Percentiles rank a stretch among this genome's conserved stretches.
Conservation (phyloP, 306 rosid genomes). For the Abrus pulchellus region DNA sequence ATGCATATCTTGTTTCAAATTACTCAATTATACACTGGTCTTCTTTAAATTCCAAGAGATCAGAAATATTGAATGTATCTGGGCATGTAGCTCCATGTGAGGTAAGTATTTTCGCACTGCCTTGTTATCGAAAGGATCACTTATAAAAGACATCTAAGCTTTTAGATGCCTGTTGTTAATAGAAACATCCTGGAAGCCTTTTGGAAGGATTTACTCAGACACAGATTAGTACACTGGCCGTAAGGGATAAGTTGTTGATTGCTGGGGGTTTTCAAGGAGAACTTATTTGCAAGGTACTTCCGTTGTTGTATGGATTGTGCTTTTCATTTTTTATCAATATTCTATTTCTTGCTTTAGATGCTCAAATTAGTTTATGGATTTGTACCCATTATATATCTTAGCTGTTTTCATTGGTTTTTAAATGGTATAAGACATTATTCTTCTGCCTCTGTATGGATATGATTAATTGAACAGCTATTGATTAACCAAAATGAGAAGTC, state of each 20-base stretch:
- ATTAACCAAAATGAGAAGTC: slow-evolving; percentile 2
- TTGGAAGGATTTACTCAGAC: slow-evolving; percentile 85
- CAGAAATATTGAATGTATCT: slow-evolving; percentile 71
- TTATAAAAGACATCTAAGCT: slow-evolving; percentile 21
- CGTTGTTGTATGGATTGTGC: background rate
- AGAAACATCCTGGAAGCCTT: slow-evolving; percentile 90
- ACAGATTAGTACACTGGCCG: slow-evolving; percentile 81
- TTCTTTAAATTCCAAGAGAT: slow-evolving; percentile 59
- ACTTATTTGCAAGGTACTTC: slow-evolving; percentile 84
- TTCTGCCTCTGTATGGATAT: slow-evolving; percentile 23
- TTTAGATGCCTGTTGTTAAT: slow-evolving; percentile 29
- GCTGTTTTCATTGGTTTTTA: background rate
- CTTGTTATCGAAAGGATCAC: slow-evolving; percentile 10
- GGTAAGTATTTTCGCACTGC: slow-evolving; percentile 52
- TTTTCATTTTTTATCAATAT: background rate
- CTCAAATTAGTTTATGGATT: background rate
- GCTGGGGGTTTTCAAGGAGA: slow-evolving; percentile 94
- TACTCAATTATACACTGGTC: slow-evolving; percentile 83
- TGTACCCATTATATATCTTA: background rate
- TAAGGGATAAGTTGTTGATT: slow-evolving; percentile 74
- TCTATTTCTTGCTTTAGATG: slow-evolving; percentile 14
- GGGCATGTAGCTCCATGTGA: slow-evolving; percentile 86
- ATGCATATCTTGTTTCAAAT: slow-evolving; percentile 78
- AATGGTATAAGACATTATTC: background rate
- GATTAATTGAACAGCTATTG: slow-evolving; percentile 29